Base-by-base conservation (phyloP, 352 stramenopile genomes). In the Blastocystis sp. region DNA sequence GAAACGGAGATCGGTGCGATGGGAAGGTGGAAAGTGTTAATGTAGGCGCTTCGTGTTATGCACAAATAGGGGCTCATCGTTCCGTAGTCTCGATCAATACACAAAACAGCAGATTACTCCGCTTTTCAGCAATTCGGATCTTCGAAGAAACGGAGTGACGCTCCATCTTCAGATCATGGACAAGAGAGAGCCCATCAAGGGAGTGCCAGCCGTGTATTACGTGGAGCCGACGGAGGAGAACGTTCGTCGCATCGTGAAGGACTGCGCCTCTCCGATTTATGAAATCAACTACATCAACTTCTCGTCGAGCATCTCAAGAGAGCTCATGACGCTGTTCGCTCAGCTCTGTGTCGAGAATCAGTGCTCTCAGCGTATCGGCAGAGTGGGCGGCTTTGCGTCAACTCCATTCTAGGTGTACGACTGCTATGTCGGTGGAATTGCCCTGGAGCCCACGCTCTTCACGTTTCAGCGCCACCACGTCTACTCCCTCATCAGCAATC, bases 161-260 rank as follows among this genome's bases (percentile, higher is more conserved):
- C 93, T 99, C 26, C 96, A 99, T 91, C 95, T 99, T 92, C 92
- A 98, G 77, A 93, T 99, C 31, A 61, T 19, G 33, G 63, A 89
- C 26, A 95, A 98, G 63, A 94, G 97, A 12, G 96, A 98, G 76
- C 93, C 95, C 33, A 98, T 99, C 76, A 95, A 96, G 9, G 97
- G 98, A 90, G 97, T 98, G 1, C 95, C 96, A 9, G 97, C 95
- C 55, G 95, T 99, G 35, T 99, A 99, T 92, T 98, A 98, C 91
- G 95, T 98, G 78, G 92, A 95, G 78, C 96, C 97, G 21, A 98
- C 95, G 37, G 93, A 93, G 37, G 94, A 96, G 59, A 99, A 98
- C 91, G 92, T 98, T 35, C 92, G 95, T 65, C 93, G 94, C 24
- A 98, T 99, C 91, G 94, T 97, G 33, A 91, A 93, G 59, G 96